Base-by-base conservation (phyloP, 2,329 filamentous ascomycete species). In the Ilyonectria robusta region DNA sequence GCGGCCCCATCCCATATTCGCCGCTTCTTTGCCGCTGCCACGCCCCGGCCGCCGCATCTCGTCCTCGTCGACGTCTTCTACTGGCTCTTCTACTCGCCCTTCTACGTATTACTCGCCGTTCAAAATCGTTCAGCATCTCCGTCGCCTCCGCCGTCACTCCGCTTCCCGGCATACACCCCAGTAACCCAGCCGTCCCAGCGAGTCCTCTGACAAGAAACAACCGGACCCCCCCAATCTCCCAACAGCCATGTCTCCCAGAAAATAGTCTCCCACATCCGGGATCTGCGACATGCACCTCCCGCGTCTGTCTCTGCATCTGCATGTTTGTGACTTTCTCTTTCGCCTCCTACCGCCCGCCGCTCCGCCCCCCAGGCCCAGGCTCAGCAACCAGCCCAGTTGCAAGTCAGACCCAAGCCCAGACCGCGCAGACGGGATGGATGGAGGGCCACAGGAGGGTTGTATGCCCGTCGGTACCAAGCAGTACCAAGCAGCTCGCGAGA, bases 281-380 rank as follows among this genome's bases (percentile, higher is more conserved):
- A 55, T 73, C 67, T 67, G 60, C 68, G 66, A 71, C 64, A 72
- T 74, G 72, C 72, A 73, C 65, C 72, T 74, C 66, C 72, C 72
- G 72, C 66, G 68, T 72, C 46, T 55, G 42, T 62, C 57, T 62
- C 59, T 66, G 31, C 31, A 11, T 33, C 33, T 50, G 31, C 57
- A 51, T 67, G 57, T 56, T 71, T 58, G 37, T 55, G 40, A 35
- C 44, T 59, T 19, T 47, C 8, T 44, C 40, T 42, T 67, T 73
- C 29, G 66, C 62, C 70, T 74, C 60, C 65, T 50, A 44, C 56
- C 44, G 46, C 31, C 46, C 46, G 46, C 53, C 55, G 53, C 58
- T 55, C 51, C 46, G 59, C 51, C 46, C 54, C 58, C 63, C 50
- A 66, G 63, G 58, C 50, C 53, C 63, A 54, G 58, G 37, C 62